A percentile compares a stretch with the other conserved stretches of the same genome.
Evolutionary conservation across 805 yeast species (phyloP).

Genomic region (Naumovozyma castellii): DNA sequence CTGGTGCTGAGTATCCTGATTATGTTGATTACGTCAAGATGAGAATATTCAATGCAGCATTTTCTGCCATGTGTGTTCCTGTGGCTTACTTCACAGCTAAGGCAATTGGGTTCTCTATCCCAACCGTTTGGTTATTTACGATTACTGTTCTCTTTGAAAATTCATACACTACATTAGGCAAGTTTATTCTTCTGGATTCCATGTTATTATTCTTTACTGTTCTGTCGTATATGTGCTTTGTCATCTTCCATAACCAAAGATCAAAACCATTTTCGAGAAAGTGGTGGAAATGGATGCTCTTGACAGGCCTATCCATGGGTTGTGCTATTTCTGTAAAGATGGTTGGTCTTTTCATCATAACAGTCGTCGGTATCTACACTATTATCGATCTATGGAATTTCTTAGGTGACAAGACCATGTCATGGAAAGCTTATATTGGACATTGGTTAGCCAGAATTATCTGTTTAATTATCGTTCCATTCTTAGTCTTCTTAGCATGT

Average conservation of each 20-base stretch:
- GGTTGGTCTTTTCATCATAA: conserved; percentile 90
- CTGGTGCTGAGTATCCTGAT: conserved; percentile 57
- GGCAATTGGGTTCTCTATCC: conserved; percentile 42
- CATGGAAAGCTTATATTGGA: conserved; percentile 39
- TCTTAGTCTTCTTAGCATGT: conserved; percentile 48
- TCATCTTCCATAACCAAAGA: conserved; percentile 44
- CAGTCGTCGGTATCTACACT: conserved; percentile 84
- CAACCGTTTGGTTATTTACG: conserved; percentile 51
- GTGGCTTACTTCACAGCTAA: conserved; percentile 62
- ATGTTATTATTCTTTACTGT: conserved; percentile 70
- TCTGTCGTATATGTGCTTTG: conserved; percentile 53
- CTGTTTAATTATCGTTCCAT: conserved; percentile 57
- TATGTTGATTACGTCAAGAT: conserved; percentile 50
- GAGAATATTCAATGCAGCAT: conserved; percentile 64
- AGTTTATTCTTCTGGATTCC: conserved; percentile 68
- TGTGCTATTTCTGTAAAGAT: conserved; percentile 88
- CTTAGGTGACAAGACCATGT: conserved; percentile 57
- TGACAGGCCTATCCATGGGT: conserved; percentile 82
- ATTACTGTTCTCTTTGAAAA: conserved; percentile 58
- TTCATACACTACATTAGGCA: conserved; percentile 59
- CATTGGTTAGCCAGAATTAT: conserved; percentile 63
- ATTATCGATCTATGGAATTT: conserved; percentile 78
- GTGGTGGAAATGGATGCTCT: conserved; percentile 92
- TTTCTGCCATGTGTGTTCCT: conserved; percentile 59
- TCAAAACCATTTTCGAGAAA: conserved; percentile 48